Conservation (phyloP, 2,329 filamentous ascomycete species). For the Trichoderma sp. region DNA sequence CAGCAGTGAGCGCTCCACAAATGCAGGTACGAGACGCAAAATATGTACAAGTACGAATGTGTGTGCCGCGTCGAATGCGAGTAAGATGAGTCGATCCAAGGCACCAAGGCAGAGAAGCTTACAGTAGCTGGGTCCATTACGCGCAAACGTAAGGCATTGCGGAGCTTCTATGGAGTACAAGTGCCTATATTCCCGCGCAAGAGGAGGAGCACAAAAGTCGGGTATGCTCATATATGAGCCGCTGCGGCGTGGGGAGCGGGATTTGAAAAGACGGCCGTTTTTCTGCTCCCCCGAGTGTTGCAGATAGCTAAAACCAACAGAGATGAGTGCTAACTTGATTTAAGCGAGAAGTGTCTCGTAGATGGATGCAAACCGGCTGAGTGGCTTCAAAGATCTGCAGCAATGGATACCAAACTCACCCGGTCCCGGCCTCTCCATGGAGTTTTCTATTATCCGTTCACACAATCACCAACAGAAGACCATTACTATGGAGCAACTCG, state of each 20-base stretch:
- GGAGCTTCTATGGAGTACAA: slow-evolving; percentile 3
- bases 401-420: background rate
- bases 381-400: background rate
- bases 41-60: slow-evolving; percentile 7
- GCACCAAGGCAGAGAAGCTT: background rate
- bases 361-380: background rate
- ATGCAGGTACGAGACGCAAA: slow-evolving; percentile 23
- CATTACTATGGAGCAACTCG: background rate
- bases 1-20: slow-evolving; percentile 5
- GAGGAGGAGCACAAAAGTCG: background rate
- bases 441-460: background rate
- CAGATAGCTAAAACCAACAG: background rate
- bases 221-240: background rate
- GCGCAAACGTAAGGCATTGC: background rate
- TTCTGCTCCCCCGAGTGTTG: background rate
- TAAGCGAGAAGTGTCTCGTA: background rate
- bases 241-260: background rate
- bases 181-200: background rate
- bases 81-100: slow-evolving; percentile 11
- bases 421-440: background rate
- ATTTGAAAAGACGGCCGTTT: background rate
- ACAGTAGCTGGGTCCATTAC: background rate
- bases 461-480: background rate
- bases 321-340: background rate
- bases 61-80: background rate